These are phyloP conservation scores for Postia placenta DNA, from an alignment of 768 basidiomycete species.

Conservation along the genomic window DNA sequence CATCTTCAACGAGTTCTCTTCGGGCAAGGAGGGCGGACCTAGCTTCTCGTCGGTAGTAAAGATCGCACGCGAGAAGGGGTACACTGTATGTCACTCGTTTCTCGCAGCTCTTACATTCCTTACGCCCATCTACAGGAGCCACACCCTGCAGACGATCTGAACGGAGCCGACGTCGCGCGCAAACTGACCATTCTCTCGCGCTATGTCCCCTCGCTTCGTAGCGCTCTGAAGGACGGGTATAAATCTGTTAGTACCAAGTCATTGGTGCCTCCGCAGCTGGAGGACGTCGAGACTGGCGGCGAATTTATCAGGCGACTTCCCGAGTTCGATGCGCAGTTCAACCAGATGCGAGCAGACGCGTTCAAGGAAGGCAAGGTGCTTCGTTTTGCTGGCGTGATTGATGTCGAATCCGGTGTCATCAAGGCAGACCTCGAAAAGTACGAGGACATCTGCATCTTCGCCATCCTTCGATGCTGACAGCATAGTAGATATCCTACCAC, in stretches of 20 bases:
- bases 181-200: conserved; percentile 95
- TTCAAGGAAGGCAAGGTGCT: conserved; percentile 77
- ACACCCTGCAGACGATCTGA: conserved; percentile 94
- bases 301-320: conserved; percentile 78
- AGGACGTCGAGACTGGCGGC: conserved; percentile 62
- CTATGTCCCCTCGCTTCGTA: conserved; percentile 49
- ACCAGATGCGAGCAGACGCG: conserved; percentile 71
- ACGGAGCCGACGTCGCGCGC: conserved; percentile 93
- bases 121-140: conserved; percentile 87
- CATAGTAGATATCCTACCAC: conserved; percentile 68
- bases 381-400: conserved; percentile 92
- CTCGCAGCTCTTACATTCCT: neutral
- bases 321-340: conserved; percentile 78
- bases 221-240: conserved; percentile 69
- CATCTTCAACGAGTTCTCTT: conserved; percentile 96
- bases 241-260: conserved; percentile 76
- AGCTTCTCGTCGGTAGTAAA: conserved; percentile 87
- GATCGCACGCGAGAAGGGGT: conserved; percentile 86
- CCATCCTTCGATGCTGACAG: neutral
- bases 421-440: conserved; percentile 89
- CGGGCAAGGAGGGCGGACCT: conserved; percentile 58
- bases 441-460: conserved; percentile 31
- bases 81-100: conserved; percentile 53
- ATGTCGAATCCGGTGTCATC: conserved; percentile 63
- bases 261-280: conserved; percentile 75